phyloP scores from a whole-genome alignment of 2,329 filamentous ascomycete species.

The Penicillium sp. region DNA sequence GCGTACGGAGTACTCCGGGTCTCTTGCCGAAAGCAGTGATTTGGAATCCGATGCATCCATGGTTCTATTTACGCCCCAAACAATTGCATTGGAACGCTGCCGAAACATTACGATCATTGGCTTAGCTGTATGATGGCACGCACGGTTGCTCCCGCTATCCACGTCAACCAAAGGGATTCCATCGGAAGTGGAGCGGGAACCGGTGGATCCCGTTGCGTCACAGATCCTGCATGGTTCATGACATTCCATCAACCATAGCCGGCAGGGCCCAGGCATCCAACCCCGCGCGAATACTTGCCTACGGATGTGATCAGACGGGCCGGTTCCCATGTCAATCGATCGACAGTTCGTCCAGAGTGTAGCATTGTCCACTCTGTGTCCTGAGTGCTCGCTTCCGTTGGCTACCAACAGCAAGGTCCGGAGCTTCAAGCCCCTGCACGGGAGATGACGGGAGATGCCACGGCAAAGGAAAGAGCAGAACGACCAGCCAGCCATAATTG shows the following conservation, averaged over 20 bases:
- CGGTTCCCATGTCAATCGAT: conserved; percentile 11
- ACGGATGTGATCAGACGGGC: neutral
- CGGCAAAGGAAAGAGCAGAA: neutral
- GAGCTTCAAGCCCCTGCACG: no score
- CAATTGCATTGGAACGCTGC: neutral
- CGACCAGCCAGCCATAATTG: conserved; percentile 15
- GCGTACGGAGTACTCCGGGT: neutral
- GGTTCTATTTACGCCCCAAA: neutral
- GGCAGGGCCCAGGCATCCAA: conserved; percentile 1
- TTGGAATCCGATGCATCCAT: neutral
- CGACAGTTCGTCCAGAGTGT: conserved; percentile 8
- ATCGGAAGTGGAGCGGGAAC: conserved; percentile 1
- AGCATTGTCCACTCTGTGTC: conserved; percentile 3
- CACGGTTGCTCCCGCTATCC: neutral
- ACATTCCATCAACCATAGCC: conserved; percentile 7
- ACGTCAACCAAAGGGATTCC: neutral
- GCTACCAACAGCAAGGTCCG: conserved; percentile 3
- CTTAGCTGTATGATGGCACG: neutral
- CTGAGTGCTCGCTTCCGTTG: neutral
- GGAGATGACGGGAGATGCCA: neutral
- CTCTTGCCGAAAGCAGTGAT: neutral
- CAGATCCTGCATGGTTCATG: conserved; percentile 11
- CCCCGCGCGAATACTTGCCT: conserved; percentile 2
- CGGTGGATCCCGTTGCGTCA: conserved; percentile 14
- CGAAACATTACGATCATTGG: neutral